Base-by-base conservation (phyloP, 768 basidiomycete species). In the Trametopsis cervina region DNA sequence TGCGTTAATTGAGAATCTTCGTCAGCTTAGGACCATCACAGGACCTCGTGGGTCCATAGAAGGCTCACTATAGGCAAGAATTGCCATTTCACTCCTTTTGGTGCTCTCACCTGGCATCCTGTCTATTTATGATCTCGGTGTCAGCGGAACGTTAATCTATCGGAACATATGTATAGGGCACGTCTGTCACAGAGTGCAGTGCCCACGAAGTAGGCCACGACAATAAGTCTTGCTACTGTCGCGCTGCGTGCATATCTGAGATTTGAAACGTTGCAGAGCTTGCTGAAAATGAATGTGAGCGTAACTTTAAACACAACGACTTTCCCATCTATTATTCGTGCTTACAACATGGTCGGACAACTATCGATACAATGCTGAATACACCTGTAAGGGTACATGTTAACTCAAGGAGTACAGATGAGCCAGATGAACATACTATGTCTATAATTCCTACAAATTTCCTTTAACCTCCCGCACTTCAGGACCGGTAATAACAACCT, bases 401-500 rank as follows among this genome's bases (percentile, higher is more conserved):
- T 7, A 9, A 22, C 22, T 7, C 22, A 17, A 40, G 17, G 7
- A 40, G 39, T 18, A 22, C 7, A 11, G 9, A 40, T 7, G 11
- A 40, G 11, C 17, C 7, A 17, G 17, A 40, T 7, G 22, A 17
- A 17, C 39, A 9, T 11, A 40, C 22, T 17, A 11, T 17, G 11
- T 7, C n/a, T 40, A 17, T 40, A 11, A 22, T 7, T 11, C 11
- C 18, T 36, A 45, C 27, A 45, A 45, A 33, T 36, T 45, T 26
- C 44, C 44, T 33, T 35, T 27, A 17, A 45, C 9, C 10, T 11
- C 15, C n/a, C 25, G 47, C 6, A 20, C 41, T 6, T 51, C 50
- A 6, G 50, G 11, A 13, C 44, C 50, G 22, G 55, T 56, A 35
- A 53, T 53, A 12, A 57, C 57, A 21, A 78, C 71, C 60, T 72